Percentiles rank a stretch among this genome's conserved stretches.
Conservation (phyloP, 2,329 filamentous ascomycete species). For the Alternaria sp. region DNA sequence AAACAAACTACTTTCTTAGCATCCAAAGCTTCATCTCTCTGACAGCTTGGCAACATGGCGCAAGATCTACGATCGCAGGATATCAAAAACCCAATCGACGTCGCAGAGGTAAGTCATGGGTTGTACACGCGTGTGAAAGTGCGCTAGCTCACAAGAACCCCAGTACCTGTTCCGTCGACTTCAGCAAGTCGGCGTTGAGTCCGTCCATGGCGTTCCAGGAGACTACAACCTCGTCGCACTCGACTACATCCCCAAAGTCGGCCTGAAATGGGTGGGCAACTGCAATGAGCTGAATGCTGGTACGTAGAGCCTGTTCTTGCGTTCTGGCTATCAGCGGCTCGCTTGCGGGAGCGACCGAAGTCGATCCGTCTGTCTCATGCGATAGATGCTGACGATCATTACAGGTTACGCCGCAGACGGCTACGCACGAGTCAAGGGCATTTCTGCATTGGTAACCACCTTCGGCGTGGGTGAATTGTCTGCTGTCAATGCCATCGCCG, state of each 20-base stretch:
- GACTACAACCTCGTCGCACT: slow-evolving; percentile 58
- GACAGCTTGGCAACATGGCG: slow-evolving; percentile 35
- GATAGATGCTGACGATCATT: not conserved
- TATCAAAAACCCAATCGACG: slow-evolving; percentile 58
- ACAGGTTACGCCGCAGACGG: slow-evolving; percentile 56
- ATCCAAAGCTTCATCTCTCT: not conserved
- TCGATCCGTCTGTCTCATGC: not conserved
- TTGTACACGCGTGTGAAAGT: not conserved
- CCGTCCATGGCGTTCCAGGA: slow-evolving; percentile 55
- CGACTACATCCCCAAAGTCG: slow-evolving; percentile 63
- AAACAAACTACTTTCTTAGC: slow-evolving; percentile 2
- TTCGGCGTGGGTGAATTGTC: slow-evolving; percentile 58
- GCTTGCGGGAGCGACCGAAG: slow-evolving; percentile 2
- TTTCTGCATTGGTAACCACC: slow-evolving; percentile 55
- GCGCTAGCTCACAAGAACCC: not conserved
- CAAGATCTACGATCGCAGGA: slow-evolving; percentile 50
- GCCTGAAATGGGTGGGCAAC: slow-evolving; percentile 65
- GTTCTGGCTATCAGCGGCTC: not conserved
- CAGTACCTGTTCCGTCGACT: slow-evolving; percentile 51
- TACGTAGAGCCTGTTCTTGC: slow-evolving; percentile 28
- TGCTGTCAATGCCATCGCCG: slow-evolving; percentile 56
- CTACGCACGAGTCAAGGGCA: slow-evolving; percentile 55
- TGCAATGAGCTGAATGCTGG: slow-evolving; percentile 67
- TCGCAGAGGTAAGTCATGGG: slow-evolving; percentile 59
- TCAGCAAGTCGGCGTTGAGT: slow-evolving; percentile 52